Base-by-base conservation (phyloP, 257 asterid species). In the Solanum pinnatisectum region DNA sequence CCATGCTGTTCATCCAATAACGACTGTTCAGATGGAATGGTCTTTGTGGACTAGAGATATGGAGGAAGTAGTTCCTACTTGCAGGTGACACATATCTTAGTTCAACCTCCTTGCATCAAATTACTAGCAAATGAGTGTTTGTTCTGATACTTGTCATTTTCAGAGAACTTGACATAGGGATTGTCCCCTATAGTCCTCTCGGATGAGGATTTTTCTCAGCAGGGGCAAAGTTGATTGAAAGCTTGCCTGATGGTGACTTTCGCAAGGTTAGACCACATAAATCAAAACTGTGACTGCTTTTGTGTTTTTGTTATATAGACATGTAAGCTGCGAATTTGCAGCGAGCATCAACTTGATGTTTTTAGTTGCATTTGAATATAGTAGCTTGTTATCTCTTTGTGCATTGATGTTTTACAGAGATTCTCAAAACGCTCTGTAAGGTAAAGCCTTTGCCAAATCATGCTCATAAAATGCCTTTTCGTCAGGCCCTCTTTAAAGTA, bases 131-230 rank as follows among this genome's bases (percentile, higher is more conserved):
- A 36, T 4, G 3, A 60, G 25, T 13, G 9, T 37, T 12, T 1
- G 23, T 37, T 65, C 30, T 84, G 15, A 33, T 60, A 37, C 76
- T 60, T 14, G 8, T 37, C 35, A 42, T 73, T 83, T 10, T 65
- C 87, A 90, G 93, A 71, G 91, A 91, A 79, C 93, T 91, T 83
- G 92, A 91, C 78, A 91, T 91, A 15, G 92, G 91, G 20, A 84
- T 91, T 15, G 92, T 91, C 6, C 88, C 92, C 14, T 90, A 91
- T 86, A 91, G 93, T 88, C 93, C 93, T 85, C 90, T 91, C 0
- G 93, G 92, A 23, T 88, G 91, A 59, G 68, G 68, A 59, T 59
- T 59, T 11, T 56, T 56, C 49, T 85, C 90, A 22, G 63, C 18
- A 13, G 92, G 92, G 1, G 72, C 89, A 35, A 86, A 90, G 22